Evolutionary conservation across 2,329 filamentous ascomycete species (phyloP).

Genomic region (Phialophora chinensis): DNA sequence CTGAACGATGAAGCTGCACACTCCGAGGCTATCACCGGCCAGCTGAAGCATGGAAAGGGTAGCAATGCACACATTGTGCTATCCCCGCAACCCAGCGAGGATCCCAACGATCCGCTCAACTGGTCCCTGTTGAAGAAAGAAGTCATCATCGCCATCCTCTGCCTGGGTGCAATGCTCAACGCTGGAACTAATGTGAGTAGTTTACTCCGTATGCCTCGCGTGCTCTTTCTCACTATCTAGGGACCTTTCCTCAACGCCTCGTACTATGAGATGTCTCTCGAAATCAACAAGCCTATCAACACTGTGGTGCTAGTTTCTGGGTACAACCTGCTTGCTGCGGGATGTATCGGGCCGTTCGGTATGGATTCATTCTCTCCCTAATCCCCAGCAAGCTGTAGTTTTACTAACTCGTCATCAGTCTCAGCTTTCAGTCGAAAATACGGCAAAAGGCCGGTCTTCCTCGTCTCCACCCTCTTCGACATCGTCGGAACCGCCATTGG

Average conservation of each 20-base stretch:
- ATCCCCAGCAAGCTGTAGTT: not conserved
- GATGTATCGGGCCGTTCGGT: constrained; percentile 37
- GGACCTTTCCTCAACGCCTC: constrained; percentile 37
- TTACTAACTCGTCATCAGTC: constrained; percentile 16
- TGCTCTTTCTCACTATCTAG: constrained; percentile 12
- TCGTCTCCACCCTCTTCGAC: constrained; percentile 37
- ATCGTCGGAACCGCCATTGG: constrained; percentile 37
- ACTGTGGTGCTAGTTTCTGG: constrained; percentile 36
- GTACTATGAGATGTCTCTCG: constrained; percentile 32
- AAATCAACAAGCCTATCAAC: constrained; percentile 32
- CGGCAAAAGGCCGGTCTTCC: constrained; percentile 44
- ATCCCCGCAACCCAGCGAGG: constrained; percentile 41
- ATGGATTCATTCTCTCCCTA: not conserved
- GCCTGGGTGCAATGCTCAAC: constrained; percentile 41
- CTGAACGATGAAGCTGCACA: constrained; percentile 35
- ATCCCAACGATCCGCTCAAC: constrained; percentile 44
- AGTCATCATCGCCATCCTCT: constrained; percentile 41
- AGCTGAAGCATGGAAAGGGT: constrained; percentile 37
- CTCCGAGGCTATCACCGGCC: constrained; percentile 28
- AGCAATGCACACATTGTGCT: constrained; percentile 35
- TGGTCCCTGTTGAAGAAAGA: constrained; percentile 43
- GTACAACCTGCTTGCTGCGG: constrained; percentile 38
- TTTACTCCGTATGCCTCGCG: no score
- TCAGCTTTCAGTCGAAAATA: constrained; percentile 54
- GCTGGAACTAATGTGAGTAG: constrained; percentile 36